Evolutionary conservation across 768 basidiomycete genomes (phyloP).

Genomic region (Tricholoma saponaceum): DNA sequence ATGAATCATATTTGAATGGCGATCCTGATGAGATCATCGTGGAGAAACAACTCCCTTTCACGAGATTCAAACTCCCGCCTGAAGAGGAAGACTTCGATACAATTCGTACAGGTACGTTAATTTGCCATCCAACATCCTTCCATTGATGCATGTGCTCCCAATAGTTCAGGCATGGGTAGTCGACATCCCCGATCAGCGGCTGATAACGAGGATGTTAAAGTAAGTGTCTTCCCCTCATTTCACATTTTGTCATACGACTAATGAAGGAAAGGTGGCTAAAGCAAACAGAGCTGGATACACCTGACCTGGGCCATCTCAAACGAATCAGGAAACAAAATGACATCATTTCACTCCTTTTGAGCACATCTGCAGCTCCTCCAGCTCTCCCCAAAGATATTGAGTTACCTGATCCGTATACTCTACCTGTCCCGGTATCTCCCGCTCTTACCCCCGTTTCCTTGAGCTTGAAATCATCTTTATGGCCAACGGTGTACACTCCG

Average conservation of each 20-base stretch:
- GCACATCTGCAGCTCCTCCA: constrained; percentile 36
- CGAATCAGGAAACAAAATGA: constrained; percentile 57
- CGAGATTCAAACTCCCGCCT: constrained; percentile 51
- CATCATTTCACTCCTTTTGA: constrained; percentile 53
- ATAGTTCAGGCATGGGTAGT: constrained; percentile 76
- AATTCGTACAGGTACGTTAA: constrained; percentile 49
- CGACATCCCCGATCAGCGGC: constrained; percentile 59
- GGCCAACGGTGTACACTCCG: constrained; percentile 82
- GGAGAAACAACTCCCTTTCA: constrained; percentile 65
- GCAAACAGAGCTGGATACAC: constrained; percentile 52
- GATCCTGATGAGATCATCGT: constrained; percentile 44
- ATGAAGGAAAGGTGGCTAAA: constrained; percentile 60
- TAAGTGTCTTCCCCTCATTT: constrained; percentile 21
- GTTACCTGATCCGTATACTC: constrained; percentile 49
- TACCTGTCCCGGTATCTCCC: constrained; percentile 59
- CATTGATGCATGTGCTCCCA: background rate
- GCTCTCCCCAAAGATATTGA: constrained; percentile 43
- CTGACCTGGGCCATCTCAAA: constrained; percentile 70
- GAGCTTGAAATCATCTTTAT: constrained; percentile 63
- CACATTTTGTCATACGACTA: background rate
- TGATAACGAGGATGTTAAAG: constrained; percentile 63
- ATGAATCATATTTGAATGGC: constrained; percentile 29
- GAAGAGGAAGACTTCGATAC: constrained; percentile 60
- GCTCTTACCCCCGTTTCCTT: constrained; percentile 69
- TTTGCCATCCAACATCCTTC: background rate